Percentiles rank a stretch among this genome's conserved stretches.
Conservation (phyloP, 129 eudicot species). For the Dittrichia graveolens region DNA sequence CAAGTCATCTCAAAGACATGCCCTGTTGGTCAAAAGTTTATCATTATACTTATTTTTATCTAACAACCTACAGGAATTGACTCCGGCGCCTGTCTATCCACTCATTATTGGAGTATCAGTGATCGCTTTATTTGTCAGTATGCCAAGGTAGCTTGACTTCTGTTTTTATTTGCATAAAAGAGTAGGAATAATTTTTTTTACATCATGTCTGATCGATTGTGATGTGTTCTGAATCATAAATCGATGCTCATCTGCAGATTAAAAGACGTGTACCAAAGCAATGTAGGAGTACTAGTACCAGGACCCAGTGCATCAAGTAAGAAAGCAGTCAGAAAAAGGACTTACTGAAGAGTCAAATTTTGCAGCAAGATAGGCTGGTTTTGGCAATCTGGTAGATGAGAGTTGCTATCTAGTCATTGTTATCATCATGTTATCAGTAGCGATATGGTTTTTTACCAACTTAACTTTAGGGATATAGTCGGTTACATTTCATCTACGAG, state of each 20-base stretch:
- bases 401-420: neutral
- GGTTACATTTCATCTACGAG: conserved; percentile 20
- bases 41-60: no score
- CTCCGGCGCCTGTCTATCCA: conserved; percentile 90
- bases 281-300: conserved; percentile 48
- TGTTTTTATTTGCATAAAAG: conserved; percentile 6
- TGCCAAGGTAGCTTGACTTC: conserved; percentile 66
- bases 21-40: neutral
- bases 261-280: conserved; percentile 75
- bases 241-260: conserved; percentile 47
- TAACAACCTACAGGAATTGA: conserved; percentile 63
- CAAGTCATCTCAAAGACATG: neutral
- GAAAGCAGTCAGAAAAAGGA: conserved; percentile 75
- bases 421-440: neutral
- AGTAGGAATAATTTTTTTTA: neutral
- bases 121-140: conserved; percentile 69
- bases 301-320: conserved; percentile 55
- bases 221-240: conserved; percentile 8
- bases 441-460: neutral
- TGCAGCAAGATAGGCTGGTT: conserved; percentile 9
- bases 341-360: conserved; percentile 52
- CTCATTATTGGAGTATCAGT: conserved; percentile 75
- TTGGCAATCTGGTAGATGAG: conserved; percentile 16
- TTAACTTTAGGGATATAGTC: conserved; percentile 14
- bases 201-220: neutral